Evolutionary conservation across 2,329 filamentous ascomycete genomes (phyloP).

Genomic region (Colletotrichum camelliae): DNA sequence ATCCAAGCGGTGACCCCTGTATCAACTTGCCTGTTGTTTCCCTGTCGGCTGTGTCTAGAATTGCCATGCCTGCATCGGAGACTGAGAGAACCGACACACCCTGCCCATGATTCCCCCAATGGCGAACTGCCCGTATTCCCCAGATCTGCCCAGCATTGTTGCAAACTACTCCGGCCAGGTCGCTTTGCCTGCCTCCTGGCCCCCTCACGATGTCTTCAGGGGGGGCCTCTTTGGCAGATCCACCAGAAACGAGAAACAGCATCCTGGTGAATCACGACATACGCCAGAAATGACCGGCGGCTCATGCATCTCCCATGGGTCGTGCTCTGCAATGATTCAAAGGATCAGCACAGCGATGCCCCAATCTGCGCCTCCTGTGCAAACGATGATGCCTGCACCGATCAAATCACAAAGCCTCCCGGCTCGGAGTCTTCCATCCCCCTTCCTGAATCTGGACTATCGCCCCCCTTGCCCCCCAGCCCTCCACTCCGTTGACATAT

Average conservation of each 20-base stretch:
- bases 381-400: background rate
- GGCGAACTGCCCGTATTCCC: background rate
- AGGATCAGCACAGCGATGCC: slow-evolving; percentile 1
- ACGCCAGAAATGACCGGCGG: background rate
- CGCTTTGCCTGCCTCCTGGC: background rate
- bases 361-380: background rate
- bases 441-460: background rate
- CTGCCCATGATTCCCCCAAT: background rate
- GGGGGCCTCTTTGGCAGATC: background rate
- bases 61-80: slow-evolving; percentile 1
- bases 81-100: background rate
- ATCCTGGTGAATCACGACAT: background rate
- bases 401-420: background rate
- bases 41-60: background rate
- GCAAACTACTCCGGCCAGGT: background rate
- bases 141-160: background rate
- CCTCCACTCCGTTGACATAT: background rate
- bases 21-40: background rate
- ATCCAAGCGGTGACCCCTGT: slow-evolving; percentile 2
- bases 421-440: background rate
- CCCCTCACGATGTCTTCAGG: background rate
- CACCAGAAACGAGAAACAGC: background rate
- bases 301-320: background rate
- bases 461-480: background rate
- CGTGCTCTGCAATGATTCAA: background rate